Percentiles rank a stretch among this genome's conserved stretches.
These are phyloP conservation scores for Vitellaria paradoxa DNA, from an alignment of 179 eudicot species.

Conservation along the genomic window DNA sequence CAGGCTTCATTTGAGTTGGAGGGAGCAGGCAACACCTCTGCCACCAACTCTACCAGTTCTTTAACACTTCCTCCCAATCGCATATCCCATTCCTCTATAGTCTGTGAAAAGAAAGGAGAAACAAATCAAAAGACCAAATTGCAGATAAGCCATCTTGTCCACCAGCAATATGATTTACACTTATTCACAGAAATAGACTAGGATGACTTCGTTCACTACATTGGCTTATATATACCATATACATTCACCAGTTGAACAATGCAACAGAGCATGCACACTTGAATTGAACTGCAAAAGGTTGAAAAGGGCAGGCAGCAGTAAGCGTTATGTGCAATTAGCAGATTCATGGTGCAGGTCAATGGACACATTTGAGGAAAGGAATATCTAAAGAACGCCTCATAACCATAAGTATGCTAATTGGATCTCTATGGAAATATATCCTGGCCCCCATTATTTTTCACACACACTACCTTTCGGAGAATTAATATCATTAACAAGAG, in stretches of 20 bases:
- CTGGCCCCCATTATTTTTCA: neutral
- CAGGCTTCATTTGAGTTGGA: conserved; percentile 22
- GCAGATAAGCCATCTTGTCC: neutral
- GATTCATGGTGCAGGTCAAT: neutral
- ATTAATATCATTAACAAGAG: neutral
- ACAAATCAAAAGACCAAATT: neutral
- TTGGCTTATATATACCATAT: conserved; percentile 4
- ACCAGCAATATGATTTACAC: neutral
- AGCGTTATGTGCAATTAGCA: neutral
- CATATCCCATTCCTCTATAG: conserved; percentile 31
- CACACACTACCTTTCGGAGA: neutral
- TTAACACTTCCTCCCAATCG: conserved; percentile 36
- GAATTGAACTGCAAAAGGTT: neutral
- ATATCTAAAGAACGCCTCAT: neutral
- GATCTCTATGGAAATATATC: neutral
- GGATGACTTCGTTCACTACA: neutral
- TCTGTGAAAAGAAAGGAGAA: conserved; percentile 26
- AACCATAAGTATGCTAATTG: neutral
- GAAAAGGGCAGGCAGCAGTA: neutral
- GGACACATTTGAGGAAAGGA: neutral
- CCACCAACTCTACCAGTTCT: conserved; percentile 36
- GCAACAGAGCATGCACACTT: neutral
- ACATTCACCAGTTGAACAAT: neutral
- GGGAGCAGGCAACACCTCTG: conserved; percentile 14
- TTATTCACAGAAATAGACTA: neutral